Evolutionary conservation across 257 asterid species (phyloP), one percentile per base, ranked within the genome.

Genomic region (Avicennia marina): DNA sequence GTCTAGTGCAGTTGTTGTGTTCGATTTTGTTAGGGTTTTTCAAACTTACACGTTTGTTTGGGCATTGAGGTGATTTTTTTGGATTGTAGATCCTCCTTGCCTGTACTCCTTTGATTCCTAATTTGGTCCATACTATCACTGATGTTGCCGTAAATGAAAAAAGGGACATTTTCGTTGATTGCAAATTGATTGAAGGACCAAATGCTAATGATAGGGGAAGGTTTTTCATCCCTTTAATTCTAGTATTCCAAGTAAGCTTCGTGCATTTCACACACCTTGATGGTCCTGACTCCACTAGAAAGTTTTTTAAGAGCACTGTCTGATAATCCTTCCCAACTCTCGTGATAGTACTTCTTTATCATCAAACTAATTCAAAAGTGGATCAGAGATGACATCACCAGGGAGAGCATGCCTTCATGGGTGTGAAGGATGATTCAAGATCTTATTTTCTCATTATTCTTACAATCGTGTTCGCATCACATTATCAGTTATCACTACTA

Each of bases 101-200:
- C 16, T 91, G 95, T 27, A 70, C 52, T 60, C 81, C 94, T 16
- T 93, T 95, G 96, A 93, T 93, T 57, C 91, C 99, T 13, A 78
- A 55, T 60, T 68, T 93, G 66, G 94, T 93, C 46, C 65, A 72
- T n/a, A 66, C 64, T 1, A 79, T 89, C 59, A 78, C 96, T 0
- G 90, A 84, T 4, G 78, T 79, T 18, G 77, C 80, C 74, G 64
- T 84, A 53, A 79, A 83, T 54, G 95, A 84, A 57, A 81, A 84
- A 63, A 21, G 44, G 33, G 66, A 95, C 62, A 77, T 93, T 72
- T 67, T 86, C 34, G 78, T 93, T 12, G 96, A 93, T 77, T 71
- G 65, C 64, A 81, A 81, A 79, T 73, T 93, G 81, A 84, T 93
- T 32, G 96, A 86, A 47, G 99, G 99, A 42, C 95, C 94, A 20